phyloP scores from a whole-genome alignment of 805 yeast species.

The Wickerhamiella musiphila region DNA sequence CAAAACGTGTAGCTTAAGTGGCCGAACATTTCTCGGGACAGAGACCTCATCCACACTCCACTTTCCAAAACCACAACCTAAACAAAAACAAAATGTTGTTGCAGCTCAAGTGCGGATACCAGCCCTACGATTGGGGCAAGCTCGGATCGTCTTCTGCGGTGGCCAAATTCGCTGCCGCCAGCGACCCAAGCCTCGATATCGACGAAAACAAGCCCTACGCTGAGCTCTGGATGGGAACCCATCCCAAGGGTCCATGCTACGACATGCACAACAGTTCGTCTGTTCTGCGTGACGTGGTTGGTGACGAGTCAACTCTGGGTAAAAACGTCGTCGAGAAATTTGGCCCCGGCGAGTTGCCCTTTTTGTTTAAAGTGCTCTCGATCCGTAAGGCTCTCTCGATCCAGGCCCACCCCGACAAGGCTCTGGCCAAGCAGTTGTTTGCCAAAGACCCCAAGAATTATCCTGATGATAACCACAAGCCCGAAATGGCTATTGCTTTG shows the following conservation, averaged over 20 bases:
- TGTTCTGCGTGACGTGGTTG: conserved; percentile 49
- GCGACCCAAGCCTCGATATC: conserved; percentile 42
- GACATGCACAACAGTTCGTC: conserved; percentile 30
- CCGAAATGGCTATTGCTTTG: conserved; percentile 98
- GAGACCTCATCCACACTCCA: too few relatives aligned
- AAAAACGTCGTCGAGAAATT: conserved; percentile 42
- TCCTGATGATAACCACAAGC: conserved; percentile 97
- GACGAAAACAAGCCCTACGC: conserved; percentile 81
- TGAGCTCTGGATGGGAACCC: conserved; percentile 99
- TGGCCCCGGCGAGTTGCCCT: conserved; percentile 67
- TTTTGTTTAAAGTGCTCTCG: conserved; percentile 82
- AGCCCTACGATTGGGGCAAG: conserved; percentile 80
- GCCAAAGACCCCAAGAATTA: conserved; percentile 77
- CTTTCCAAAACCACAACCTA: too few relatives aligned
- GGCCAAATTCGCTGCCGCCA: conserved; percentile 64
- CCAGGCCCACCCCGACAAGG: conserved; percentile 96
- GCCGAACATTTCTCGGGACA: too few relatives aligned
- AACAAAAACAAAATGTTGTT: conserved; percentile 10
- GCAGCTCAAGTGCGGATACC: conserved; percentile 31
- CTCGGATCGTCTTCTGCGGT: conserved; percentile 73
- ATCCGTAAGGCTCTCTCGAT: conserved; percentile 84
- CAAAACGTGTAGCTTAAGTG: too few relatives aligned
- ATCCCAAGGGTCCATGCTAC: conserved; percentile 73
- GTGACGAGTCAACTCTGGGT: conserved; percentile 49
- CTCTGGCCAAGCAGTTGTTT: conserved; percentile 59